A percentile compares a stretch with the other conserved stretches of the same genome.
Conservation (phyloP, 2,329 filamentous ascomycete species). For the Zymoseptoria passerinii region DNA sequence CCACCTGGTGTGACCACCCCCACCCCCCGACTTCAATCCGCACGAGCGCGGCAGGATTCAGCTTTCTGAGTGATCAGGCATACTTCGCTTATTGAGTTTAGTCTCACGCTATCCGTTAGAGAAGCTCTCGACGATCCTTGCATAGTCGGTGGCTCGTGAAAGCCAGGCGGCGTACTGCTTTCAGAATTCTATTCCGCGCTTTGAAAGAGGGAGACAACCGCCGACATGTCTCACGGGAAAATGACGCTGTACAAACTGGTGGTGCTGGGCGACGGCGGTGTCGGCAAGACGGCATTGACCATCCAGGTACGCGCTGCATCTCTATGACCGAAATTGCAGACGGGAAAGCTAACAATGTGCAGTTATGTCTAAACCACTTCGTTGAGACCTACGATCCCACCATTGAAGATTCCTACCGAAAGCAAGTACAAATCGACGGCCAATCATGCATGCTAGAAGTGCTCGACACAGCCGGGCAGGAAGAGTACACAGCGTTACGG, state of each 20-base stretch:
- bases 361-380: conserved; percentile 96
- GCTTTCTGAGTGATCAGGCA: neutral
- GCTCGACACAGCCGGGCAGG: conserved; percentile 92
- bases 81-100: neutral
- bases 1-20: neutral
- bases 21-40: neutral
- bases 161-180: neutral
- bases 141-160: neutral
- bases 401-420: conserved; percentile 61
- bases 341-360: conserved; percentile 11
- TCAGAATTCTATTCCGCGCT: neutral
- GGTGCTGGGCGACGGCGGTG: conserved; percentile 93
- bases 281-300: conserved; percentile 97
- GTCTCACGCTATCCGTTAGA: neutral
- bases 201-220: conserved; percentile 1
- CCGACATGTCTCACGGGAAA: conserved; percentile 30
- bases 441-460: conserved; percentile 97
- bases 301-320: conserved; percentile 53
- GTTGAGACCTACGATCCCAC: conserved; percentile 78
- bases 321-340: neutral
- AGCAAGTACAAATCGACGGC: conserved; percentile 75
- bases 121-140: neutral
- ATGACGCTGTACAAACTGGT: conserved; percentile 71
- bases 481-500: conserved; percentile 93
- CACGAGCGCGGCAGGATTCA: neutral